Conservation (phyloP, 2,329 filamentous ascomycete species). For the Calonectria crousiana region DNA sequence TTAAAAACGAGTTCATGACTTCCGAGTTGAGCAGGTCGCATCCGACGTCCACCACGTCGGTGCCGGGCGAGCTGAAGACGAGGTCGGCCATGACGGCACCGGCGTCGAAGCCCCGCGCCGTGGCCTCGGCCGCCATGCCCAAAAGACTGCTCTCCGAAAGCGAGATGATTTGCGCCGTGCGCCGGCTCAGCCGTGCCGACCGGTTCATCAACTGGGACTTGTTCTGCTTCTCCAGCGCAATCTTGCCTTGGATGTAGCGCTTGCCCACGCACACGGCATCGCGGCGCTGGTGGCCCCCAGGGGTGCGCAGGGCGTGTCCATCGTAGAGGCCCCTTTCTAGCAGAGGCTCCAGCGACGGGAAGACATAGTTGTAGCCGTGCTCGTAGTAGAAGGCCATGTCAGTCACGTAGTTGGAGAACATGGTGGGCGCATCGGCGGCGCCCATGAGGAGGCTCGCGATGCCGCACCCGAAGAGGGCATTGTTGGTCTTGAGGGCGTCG, state of each 20-base stretch:
- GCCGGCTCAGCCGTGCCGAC: constrained; percentile 33
- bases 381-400: constrained; percentile 42
- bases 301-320: constrained; percentile 34
- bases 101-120: constrained; percentile 35
- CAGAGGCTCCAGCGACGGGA: constrained; percentile 35
- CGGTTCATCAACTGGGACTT: constrained; percentile 31
- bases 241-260: constrained; percentile 40
- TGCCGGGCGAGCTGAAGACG: constrained; percentile 42
- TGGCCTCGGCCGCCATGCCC: constrained; percentile 40
- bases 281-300: constrained; percentile 34
- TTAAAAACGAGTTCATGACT: constrained; percentile 41
- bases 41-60: constrained; percentile 39
- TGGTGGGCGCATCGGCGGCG: constrained; percentile 34
- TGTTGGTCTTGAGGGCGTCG: constrained; percentile 38
- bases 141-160: constrained; percentile 39
- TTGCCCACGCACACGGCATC: constrained; percentile 37
- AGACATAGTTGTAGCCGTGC: constrained; percentile 42
- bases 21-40: constrained; percentile 40
- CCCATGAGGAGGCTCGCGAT: constrained; percentile 41
- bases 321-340: constrained; percentile 33
- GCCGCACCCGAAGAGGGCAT: constrained; percentile 38
- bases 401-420: constrained; percentile 42
- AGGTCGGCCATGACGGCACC: constrained; percentile 39
- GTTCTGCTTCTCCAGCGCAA: constrained; percentile 37
- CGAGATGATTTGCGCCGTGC: constrained; percentile 38